Evolutionary conservation across 2,329 filamentous ascomycete species (phyloP), one percentile per base, ranked within the genome.

Genomic region (Pseudocercospora pini-densiflorae): DNA sequence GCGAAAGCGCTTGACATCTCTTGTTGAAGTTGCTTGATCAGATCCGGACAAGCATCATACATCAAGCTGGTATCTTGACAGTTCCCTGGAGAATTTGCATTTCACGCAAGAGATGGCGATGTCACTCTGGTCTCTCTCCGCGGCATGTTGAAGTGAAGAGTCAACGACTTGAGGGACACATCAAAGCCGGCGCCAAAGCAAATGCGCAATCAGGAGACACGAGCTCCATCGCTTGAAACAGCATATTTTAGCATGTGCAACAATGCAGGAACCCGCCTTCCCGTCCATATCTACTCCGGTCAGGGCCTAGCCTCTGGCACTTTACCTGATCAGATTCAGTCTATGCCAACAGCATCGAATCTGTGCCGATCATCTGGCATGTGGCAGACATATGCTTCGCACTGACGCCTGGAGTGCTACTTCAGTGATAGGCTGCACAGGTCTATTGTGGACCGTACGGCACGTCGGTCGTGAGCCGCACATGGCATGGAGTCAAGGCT

Each of bases 281-380:
- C 49, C 49, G 49, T 12, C 19, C 7, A 24, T 3, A n/a, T 16
- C 24, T 14, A 14, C 49, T 23, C 49, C 49, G 24, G n/a, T 14
- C 19, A 14, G 29, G 49, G 49, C 23, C 12, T 53, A 53, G 49
- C 10, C 19, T 14, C 9, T 19, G 43, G n/a, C 43, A 47, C 43
- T 47, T 47, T 23, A 19, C 21, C 43, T 19, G n/a, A 47, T 47
- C 43, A 19, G 16, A 19, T 53, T 23, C 12, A 53, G 49, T 53
- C 24, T 24, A 24, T 24, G 49, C 49, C 49, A 40, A 40, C 33
- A 21, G 29, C 54, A 57, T 57, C 54, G 29, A 57, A 57, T 33
- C 54, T 43, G 19, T 45, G 55, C 19, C 40, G 57, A 59, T 59
- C 57, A 24, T 27, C 21, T 59, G 29, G 57, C 57, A 47, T 47